Percentiles rank a stretch among this genome's conserved stretches.
Evolutionary conservation across 768 basidiomycete genomes (phyloP).

Genomic region (Mycena alexandri): DNA sequence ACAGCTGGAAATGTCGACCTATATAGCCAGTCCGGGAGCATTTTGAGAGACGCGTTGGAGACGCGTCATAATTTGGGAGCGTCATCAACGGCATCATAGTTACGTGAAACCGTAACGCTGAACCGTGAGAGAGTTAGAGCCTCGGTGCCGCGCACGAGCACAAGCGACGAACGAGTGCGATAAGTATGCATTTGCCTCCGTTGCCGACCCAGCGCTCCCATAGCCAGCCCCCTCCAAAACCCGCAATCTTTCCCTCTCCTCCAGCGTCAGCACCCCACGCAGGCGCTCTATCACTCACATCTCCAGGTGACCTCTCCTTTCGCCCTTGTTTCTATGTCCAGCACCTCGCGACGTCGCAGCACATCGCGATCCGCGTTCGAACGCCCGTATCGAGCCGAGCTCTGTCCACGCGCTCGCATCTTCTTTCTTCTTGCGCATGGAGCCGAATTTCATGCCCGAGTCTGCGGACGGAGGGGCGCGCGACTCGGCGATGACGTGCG

Average conservation of each 20-base stretch:
- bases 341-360: slow-evolving; percentile 4
- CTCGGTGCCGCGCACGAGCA: too few species aligned
- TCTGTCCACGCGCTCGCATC: slow-evolving; percentile 54
- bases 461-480: slow-evolving; percentile 37
- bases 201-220: not conserved
- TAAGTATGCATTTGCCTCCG: not conserved
- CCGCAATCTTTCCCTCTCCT: slow-evolving; percentile 59
- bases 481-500: slow-evolving; percentile 73
- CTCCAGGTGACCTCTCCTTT: slow-evolving; percentile 37
- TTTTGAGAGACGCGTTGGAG: too few species aligned
- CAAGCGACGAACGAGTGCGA: too few species aligned
- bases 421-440: slow-evolving; percentile 33
- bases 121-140: too few species aligned
- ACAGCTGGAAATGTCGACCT: too few species aligned
- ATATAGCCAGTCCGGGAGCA: too few species aligned
- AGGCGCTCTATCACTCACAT: slow-evolving; percentile 39
- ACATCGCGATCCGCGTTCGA: slow-evolving; percentile 49
- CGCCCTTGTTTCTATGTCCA: slow-evolving; percentile 22
- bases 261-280: slow-evolving; percentile 50
- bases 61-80: too few species aligned
- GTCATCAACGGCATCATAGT: too few species aligned
- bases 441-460: slow-evolving; percentile 25
- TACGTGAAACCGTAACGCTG: too few species aligned
- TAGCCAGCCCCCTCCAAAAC: slow-evolving; percentile 55
- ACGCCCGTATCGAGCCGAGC: slow-evolving; percentile 61